These are phyloP conservation scores for Neurospora sp. DNA, from an alignment of 495 filamentous ascomycete species.

Conservation along the genomic window DNA sequence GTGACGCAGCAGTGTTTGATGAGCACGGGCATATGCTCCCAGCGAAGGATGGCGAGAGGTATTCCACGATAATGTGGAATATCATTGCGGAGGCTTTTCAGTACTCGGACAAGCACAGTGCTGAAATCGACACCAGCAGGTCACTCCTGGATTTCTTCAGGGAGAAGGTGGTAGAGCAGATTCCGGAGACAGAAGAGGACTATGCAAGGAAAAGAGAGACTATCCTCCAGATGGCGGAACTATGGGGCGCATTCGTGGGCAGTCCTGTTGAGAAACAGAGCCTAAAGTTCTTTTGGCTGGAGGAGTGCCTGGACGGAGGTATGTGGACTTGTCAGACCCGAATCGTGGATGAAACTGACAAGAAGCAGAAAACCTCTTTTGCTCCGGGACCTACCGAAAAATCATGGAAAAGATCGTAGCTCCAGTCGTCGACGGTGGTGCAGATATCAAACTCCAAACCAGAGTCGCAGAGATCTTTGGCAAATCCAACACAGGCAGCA, in stretches of 20 bases:
- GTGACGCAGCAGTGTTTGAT: conserved; percentile 48
- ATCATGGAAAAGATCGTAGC: conserved; percentile 61
- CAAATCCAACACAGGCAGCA: conserved; percentile 31
- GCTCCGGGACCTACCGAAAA: conserved; percentile 73
- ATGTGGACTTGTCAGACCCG: conserved; percentile 16
- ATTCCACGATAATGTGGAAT: conserved; percentile 61
- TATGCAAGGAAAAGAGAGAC: conserved; percentile 38
- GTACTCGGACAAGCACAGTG: conserved; percentile 59
- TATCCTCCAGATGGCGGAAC: conserved; percentile 53
- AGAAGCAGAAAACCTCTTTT: conserved; percentile 69
- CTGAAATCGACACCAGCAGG: conserved; percentile 50
- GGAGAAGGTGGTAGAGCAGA: conserved; percentile 44
- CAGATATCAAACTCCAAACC: conserved; percentile 49
- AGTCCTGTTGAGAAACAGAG: conserved; percentile 68
- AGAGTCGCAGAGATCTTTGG: conserved; percentile 32
- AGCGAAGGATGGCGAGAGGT: conserved; percentile 38
- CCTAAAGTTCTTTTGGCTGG: conserved; percentile 87
- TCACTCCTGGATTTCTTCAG: conserved; percentile 74
- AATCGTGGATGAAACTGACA: not conserved
- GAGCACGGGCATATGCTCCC: conserved; percentile 50
- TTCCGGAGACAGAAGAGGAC: conserved; percentile 36
- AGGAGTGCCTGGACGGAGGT: conserved; percentile 89
- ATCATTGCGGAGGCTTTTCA: conserved; percentile 70
- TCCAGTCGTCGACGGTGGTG: conserved; percentile 44
- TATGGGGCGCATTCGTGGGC: conserved; percentile 88